phyloP scores from a whole-genome alignment of 2,329 filamentous ascomycete genomes.

The Magnaporthiopsis incrustans region DNA sequence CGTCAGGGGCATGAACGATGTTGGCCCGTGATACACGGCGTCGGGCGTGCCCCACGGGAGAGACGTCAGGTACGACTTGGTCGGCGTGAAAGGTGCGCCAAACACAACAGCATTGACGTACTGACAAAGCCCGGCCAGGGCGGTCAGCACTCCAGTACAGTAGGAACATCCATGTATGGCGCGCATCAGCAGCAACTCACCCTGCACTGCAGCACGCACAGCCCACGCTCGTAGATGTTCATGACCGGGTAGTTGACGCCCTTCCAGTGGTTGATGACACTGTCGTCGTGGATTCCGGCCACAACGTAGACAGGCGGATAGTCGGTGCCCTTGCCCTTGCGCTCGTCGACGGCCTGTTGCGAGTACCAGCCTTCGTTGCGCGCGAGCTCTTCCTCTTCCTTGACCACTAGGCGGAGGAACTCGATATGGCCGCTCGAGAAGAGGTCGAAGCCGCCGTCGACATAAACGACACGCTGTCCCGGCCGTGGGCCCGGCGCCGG shows the following conservation, averaged over 20 bases:
- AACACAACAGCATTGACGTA: constrained; percentile 86
- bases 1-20: constrained; percentile 74
- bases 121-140: constrained; percentile 31
- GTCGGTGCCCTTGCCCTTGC: constrained; percentile 60
- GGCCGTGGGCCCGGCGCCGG: constrained; percentile 61
- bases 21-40: constrained; percentile 93
- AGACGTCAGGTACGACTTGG: constrained; percentile 64
- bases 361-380: constrained; percentile 66
- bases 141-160: background rate
- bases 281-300: constrained; percentile 88
- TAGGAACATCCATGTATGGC: background rate
- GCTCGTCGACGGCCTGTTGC: constrained; percentile 52
- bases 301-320: constrained; percentile 83
- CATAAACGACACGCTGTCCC: constrained; percentile 84
- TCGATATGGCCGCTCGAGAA: constrained; percentile 97
- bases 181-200: constrained; percentile 37
- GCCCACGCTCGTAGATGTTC: constrained; percentile 94
- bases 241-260: constrained; percentile 98
- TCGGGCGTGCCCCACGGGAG: constrained; percentile 68
- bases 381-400: constrained; percentile 64
- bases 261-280: constrained; percentile 93
- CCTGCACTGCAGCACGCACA: constrained; percentile 92
- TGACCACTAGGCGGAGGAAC: constrained; percentile 72
- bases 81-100: constrained; percentile 80
- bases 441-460: constrained; percentile 92